Conservation (phyloP, 305 asterid species). For the Lippia alba region DNA sequence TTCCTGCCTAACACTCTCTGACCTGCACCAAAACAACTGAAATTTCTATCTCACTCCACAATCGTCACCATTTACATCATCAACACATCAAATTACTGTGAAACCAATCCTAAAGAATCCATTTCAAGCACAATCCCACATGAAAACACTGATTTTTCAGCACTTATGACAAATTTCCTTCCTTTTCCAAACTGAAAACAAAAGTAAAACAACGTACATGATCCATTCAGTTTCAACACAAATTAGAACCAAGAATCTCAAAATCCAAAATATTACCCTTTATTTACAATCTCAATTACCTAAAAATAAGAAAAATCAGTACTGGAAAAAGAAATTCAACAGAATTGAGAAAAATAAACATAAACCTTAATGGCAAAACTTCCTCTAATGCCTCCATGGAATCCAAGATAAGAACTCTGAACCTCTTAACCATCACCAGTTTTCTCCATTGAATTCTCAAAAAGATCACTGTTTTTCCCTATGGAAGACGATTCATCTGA, state of each 20-base stretch:
- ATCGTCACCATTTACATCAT: no score
- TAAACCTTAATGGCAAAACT: conserved; percentile 69
- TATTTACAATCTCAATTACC: not conserved
- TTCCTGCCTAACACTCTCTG: no score
- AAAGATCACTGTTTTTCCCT: conserved; percentile 67
- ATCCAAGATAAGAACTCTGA: conserved; percentile 54
- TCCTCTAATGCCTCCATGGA: conserved; percentile 62
- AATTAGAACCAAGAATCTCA: not conserved
- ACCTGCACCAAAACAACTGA: no score
- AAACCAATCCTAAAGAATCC: not conserved
- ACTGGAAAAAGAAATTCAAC: not conserved
- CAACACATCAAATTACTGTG: not conserved
- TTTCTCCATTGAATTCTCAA: conserved; percentile 50
- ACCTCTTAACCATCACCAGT: conserved; percentile 58
- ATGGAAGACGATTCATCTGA: conserved; percentile 59
- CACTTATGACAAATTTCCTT: no score
- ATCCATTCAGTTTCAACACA: not conserved
- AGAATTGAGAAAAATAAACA: conserved; percentile 6
- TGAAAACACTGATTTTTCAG: not conserved
- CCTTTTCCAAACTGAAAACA: no score
- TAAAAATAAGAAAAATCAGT: not conserved
- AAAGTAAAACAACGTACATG: not conserved
- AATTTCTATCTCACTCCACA: no score
- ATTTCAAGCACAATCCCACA: not conserved
- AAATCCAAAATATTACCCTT: not conserved